Evolutionary conservation across 148 eudicot genomes (phyloP).

Genomic region (Nyssa sinensis): DNA sequence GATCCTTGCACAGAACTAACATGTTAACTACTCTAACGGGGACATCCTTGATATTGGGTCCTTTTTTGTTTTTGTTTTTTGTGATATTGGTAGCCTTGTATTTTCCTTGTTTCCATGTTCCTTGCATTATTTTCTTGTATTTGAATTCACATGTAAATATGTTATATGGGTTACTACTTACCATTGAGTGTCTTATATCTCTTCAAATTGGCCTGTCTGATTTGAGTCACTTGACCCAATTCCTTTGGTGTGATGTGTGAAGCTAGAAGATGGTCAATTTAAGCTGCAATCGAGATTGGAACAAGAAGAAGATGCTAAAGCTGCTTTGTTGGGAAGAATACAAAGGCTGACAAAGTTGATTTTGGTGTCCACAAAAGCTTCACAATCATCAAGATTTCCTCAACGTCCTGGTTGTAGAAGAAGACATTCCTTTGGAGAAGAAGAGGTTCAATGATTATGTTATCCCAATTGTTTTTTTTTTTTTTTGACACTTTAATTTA

Average conservation of each 20-base stretch:
- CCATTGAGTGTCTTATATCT: background rate
- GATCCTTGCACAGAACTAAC: too few species aligned
- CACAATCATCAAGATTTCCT: conserved; percentile 75
- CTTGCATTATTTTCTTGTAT: background rate
- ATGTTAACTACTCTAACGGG: too few species aligned
- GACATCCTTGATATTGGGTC: background rate
- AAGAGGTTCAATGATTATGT: conserved; percentile 54
- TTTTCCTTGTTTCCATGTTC: background rate
- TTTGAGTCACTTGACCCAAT: conserved; percentile 2
- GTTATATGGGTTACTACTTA: background rate
- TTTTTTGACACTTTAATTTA: background rate
- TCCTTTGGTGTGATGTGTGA: conserved; percentile 30
- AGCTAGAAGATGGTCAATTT: conserved; percentile 98
- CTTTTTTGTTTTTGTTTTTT: background rate
- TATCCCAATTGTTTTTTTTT: background rate
- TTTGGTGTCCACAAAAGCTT: conserved; percentile 84
- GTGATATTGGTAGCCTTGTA: background rate
- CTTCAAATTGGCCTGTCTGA: background rate
- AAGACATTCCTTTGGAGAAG: conserved; percentile 99
- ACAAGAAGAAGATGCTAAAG: conserved; percentile 99
- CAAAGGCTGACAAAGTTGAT: conserved; percentile 89
- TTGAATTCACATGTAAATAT: background rate
- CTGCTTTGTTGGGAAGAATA: conserved; percentile 89
- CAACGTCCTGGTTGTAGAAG: conserved; percentile 71
- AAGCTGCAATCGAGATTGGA: conserved; percentile 95